Evolutionary conservation across 768 basidiomycete genomes (phyloP).

Genomic region (Rhodotorula graminis): DNA sequence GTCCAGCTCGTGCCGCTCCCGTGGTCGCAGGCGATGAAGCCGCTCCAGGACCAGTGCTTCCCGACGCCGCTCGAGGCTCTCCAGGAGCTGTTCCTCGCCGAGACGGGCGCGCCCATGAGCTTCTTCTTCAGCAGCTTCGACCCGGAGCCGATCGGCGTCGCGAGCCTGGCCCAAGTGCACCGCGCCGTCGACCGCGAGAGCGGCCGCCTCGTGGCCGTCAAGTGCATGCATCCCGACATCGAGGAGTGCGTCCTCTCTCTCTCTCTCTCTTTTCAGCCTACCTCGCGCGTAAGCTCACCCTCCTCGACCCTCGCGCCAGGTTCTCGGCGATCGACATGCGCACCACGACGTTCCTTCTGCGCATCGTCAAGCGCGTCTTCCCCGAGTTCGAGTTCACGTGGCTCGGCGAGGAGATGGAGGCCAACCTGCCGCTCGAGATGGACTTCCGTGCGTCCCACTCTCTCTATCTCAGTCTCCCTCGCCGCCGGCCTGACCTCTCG

Average conservation of each 20-base stretch:
- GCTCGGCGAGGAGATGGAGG: constrained; percentile 77
- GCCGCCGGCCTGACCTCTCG: not conserved
- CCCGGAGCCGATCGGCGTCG: constrained; percentile 83
- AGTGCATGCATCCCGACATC: constrained; percentile 80
- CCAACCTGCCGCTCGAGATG: constrained; percentile 88
- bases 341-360: constrained; percentile 53
- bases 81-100: constrained; percentile 67
- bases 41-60: constrained; percentile 80
- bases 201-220: constrained; percentile 76
- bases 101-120: constrained; percentile 67
- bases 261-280: too few relatives aligned
- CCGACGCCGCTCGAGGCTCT: constrained; percentile 77
- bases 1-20: constrained; percentile 58
- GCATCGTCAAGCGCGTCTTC: constrained; percentile 86
- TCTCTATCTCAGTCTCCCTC: not conserved
- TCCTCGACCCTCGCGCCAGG: not conserved
- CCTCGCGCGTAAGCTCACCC: too few relatives aligned
- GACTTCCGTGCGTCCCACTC: constrained; percentile 58
- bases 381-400: constrained; percentile 80
- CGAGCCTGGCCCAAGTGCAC: constrained; percentile 94
- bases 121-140: constrained; percentile 83
- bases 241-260: constrained; percentile 62
- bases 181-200: constrained; percentile 66
- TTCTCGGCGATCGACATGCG: constrained; percentile 62
- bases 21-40: constrained; percentile 60